These are phyloP conservation scores for Pythium chondricola DNA, from an alignment of 352 stramenopile species.

Conservation along the genomic window DNA sequence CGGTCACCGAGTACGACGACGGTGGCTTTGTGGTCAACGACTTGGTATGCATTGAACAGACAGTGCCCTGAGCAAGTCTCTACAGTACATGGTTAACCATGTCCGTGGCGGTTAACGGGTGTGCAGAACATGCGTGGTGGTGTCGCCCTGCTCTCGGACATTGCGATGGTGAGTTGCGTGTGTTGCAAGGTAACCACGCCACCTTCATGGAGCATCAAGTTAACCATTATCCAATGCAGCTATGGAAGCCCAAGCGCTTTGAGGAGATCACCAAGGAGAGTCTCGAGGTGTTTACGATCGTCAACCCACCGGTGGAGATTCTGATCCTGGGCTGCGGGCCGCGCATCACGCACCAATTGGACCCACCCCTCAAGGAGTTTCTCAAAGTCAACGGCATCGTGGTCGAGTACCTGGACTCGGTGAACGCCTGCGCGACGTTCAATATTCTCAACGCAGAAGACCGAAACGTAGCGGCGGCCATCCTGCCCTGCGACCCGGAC, in stretches of 20 bases:
- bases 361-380: slow-evolving; percentile 56
- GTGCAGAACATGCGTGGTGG: slow-evolving; percentile 73
- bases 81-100: too few relatives aligned
- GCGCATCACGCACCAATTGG: slow-evolving; percentile 54
- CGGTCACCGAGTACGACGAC: slow-evolving; percentile 81
- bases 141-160: slow-evolving; percentile 61
- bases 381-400: slow-evolving; percentile 82
- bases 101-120: not conserved
- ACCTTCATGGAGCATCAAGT: too few relatives aligned
- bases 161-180: slow-evolving; percentile 70
- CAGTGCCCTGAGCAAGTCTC: too few relatives aligned
- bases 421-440: slow-evolving; percentile 85
- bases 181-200: too few relatives aligned
- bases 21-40: slow-evolving; percentile 82
- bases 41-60: slow-evolving; percentile 36
- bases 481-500: slow-evolving; percentile 63
- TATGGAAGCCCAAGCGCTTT: slow-evolving; percentile 74
- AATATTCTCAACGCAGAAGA: slow-evolving; percentile 91
- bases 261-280: slow-evolving; percentile 80
- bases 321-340: slow-evolving; percentile 73
- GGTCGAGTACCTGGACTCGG: slow-evolving; percentile 78
- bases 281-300: slow-evolving; percentile 65
- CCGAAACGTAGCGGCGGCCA: slow-evolving; percentile 68
- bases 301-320: slow-evolving; percentile 79
- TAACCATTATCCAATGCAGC: slow-evolving; percentile 30